phyloP scores from a whole-genome alignment of 805 yeast species.

The Ogataea saltuana region DNA sequence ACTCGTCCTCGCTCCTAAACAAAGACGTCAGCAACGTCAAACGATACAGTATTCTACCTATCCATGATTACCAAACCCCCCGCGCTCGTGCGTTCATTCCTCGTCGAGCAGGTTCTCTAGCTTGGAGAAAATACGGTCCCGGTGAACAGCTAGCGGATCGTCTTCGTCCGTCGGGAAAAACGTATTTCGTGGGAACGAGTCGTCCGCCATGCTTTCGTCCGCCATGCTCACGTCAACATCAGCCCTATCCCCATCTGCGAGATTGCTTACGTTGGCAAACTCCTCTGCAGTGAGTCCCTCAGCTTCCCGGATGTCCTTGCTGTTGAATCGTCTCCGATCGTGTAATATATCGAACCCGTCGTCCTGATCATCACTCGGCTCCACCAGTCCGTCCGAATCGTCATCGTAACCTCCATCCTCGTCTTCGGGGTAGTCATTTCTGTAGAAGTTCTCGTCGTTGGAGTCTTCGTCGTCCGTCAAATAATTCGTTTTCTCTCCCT shows the following conservation, averaged over 20 bases:
- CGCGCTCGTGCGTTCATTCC: slow-evolving; percentile 9
- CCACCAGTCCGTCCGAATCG: slow-evolving; percentile 28
- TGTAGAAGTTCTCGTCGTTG: slow-evolving; percentile 88
- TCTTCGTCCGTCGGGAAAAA: slow-evolving; percentile 59
- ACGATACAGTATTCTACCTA: too few species aligned
- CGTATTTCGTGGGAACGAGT: slow-evolving; percentile 42
- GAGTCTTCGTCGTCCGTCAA: slow-evolving; percentile 76
- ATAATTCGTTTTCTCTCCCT: slow-evolving; percentile 34
- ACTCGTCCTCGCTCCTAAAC: too few species aligned
- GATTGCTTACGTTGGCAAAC: slow-evolving; percentile 37
- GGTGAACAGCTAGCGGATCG: slow-evolving; percentile 60
- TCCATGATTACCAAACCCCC: too few species aligned
- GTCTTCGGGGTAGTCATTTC: slow-evolving; percentile 94
- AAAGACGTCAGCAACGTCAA: neutral
- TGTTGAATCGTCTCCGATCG: slow-evolving; percentile 34
- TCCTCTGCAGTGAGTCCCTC: slow-evolving; percentile 34
- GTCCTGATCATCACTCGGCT: slow-evolving; percentile 41
- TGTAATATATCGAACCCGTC: slow-evolving; percentile 38
- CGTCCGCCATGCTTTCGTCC: slow-evolving; percentile 16
- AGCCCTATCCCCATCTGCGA: slow-evolving; percentile 17
- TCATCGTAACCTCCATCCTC: slow-evolving; percentile 63
- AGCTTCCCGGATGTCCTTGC: slow-evolving; percentile 28
- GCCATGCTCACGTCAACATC: slow-evolving; percentile 18
- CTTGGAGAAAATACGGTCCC: slow-evolving; percentile 61
- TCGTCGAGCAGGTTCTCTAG: slow-evolving; percentile 57